phyloP scores from a whole-genome alignment of 2,329 filamentous ascomycete species.

The Aureobasidium pullulans region DNA sequence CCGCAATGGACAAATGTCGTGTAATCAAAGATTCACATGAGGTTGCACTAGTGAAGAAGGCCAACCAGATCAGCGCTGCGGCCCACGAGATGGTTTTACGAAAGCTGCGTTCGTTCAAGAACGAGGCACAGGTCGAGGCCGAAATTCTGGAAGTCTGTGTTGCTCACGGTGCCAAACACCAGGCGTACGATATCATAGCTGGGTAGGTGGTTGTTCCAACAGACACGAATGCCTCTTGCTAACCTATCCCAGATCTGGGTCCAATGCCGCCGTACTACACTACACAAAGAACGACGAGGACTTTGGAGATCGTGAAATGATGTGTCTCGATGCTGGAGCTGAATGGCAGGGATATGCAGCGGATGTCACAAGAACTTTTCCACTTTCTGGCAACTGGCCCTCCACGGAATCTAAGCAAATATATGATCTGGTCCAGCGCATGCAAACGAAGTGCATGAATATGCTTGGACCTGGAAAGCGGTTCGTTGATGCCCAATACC shows the following conservation, averaged over 20 bases:
- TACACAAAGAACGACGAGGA: slow-evolving; percentile 74
- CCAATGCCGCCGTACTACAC: slow-evolving; percentile 79
- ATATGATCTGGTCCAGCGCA: slow-evolving; percentile 68
- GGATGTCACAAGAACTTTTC: slow-evolving; percentile 84
- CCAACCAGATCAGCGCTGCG: slow-evolving; percentile 69
- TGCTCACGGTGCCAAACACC: slow-evolving; percentile 61
- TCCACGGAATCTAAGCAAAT: slow-evolving; percentile 62
- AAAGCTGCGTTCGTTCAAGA: slow-evolving; percentile 54
- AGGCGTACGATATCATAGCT: slow-evolving; percentile 86
- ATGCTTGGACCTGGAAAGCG: slow-evolving; percentile 60
- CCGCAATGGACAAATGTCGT: slow-evolving; percentile 71
- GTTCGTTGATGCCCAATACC: slow-evolving; percentile 65
- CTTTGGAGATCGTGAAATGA: slow-evolving; percentile 60
- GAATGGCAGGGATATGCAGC: slow-evolving; percentile 76
- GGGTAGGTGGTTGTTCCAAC: slow-evolving; percentile 34
- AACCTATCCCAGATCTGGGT: slow-evolving; percentile 44
- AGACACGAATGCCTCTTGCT: background rate
- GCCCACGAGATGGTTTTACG: slow-evolving; percentile 70
- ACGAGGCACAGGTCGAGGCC: slow-evolving; percentile 79
- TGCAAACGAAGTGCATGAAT: slow-evolving; percentile 70
- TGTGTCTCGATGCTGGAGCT: slow-evolving; percentile 81
- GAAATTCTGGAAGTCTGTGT: slow-evolving; percentile 68
- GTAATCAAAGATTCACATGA: slow-evolving; percentile 82
- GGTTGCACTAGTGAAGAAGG: slow-evolving; percentile 70
- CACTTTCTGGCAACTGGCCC: slow-evolving; percentile 62